Evolutionary conservation across 2,329 filamentous ascomycete genomes (phyloP).

Genomic region (Chaetomium strumarium): DNA sequence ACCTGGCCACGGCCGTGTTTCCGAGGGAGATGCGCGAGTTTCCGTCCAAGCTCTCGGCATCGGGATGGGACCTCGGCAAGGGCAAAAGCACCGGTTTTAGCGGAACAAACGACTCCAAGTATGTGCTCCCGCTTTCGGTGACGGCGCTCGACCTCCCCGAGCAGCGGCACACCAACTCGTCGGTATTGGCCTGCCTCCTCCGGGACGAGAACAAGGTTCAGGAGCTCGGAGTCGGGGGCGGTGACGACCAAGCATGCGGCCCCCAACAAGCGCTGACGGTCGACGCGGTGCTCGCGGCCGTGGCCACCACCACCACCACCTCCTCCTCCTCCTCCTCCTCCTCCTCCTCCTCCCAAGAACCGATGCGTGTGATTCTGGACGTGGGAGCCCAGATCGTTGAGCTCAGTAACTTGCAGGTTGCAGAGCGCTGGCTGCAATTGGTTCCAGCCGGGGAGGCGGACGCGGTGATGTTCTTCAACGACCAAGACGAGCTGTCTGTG

Average conservation of each 20-base stretch:
- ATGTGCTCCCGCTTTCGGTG: conserved; percentile 56
- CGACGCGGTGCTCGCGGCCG: conserved; percentile 38
- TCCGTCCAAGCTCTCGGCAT: conserved; percentile 54
- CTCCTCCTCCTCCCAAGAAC: conserved; percentile 29
- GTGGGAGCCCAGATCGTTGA: conserved; percentile 57
- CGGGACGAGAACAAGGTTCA: conserved; percentile 44
- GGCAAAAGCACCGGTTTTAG: conserved; percentile 58
- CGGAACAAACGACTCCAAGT: conserved; percentile 62
- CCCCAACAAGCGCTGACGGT: conserved; percentile 39
- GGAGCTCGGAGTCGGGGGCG: conserved; percentile 38
- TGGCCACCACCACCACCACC: conserved; percentile 35
- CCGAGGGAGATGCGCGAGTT: conserved; percentile 61
- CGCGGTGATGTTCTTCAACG: conserved; percentile 50
- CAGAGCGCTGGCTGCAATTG: conserved; percentile 43
- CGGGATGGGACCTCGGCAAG: conserved; percentile 56
- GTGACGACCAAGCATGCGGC: conserved; percentile 28
- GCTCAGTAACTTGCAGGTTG: conserved; percentile 49
- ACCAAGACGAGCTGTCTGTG: conserved; percentile 40
- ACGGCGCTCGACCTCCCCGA: conserved; percentile 52
- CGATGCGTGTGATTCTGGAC: conserved; percentile 55
- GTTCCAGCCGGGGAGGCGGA: conserved; percentile 27
- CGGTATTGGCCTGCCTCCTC: conserved; percentile 55
- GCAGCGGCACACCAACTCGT: conserved; percentile 55
- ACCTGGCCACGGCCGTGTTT: conserved; percentile 59
- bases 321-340: conserved; percentile 41